Conservation (phyloP, 305 asterid species). For the Fraxinus xanthoxyloides region DNA sequence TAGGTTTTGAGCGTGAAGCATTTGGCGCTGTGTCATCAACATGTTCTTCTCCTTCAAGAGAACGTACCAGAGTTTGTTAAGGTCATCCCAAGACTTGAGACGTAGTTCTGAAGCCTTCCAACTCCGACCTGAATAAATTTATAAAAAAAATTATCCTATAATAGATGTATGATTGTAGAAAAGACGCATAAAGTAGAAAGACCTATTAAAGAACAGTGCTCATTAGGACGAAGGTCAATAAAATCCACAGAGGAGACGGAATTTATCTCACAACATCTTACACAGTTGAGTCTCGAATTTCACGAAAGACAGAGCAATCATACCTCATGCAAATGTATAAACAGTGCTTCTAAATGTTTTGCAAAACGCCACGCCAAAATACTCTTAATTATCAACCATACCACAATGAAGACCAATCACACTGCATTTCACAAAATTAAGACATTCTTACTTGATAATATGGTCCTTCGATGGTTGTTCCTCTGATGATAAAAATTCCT, state of each 20-base stretch:
- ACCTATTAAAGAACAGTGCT: background rate
- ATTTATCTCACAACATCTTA: background rate
- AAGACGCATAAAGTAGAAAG: background rate
- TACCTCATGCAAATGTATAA: background rate
- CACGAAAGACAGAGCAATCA: background rate
- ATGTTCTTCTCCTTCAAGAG: constrained; percentile 88
- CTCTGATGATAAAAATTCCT: background rate
- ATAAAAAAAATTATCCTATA: background rate
- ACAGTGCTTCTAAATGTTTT: background rate
- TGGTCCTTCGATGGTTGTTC: background rate
- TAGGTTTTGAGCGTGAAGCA: constrained; percentile 84
- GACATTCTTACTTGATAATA: background rate
- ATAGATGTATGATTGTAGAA: background rate
- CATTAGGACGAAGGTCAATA: background rate
- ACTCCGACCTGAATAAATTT: constrained; percentile 54
- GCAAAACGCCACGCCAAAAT: background rate
- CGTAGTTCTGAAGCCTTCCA: constrained; percentile 96
- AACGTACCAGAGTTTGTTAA: constrained; percentile 84
- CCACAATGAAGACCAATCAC: background rate
- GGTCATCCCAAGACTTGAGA: constrained; percentile 98
- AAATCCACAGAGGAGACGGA: background rate
- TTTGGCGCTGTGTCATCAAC: constrained; percentile 91
- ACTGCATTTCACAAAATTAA: background rate
- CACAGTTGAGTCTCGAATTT: background rate
- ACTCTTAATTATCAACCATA: background rate